A percentile compares a stretch with the other conserved stretches of the same genome.
phyloP scores from a whole-genome alignment of 768 basidiomycete genomes.

The Leucosporidium creatinivorum region DNA sequence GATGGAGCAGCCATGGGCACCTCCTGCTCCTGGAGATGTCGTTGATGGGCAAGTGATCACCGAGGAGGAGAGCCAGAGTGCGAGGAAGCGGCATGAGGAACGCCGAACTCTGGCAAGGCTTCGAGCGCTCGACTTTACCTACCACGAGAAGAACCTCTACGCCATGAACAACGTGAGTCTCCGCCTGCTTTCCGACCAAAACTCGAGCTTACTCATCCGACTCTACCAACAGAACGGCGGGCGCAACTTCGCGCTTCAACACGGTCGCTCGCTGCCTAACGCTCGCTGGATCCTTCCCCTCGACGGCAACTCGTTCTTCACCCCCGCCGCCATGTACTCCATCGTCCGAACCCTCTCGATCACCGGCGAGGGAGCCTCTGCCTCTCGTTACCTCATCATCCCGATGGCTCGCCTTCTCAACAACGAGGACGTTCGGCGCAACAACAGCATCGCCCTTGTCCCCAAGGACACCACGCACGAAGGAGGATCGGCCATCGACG shows the following conservation, averaged over 20 bases:
- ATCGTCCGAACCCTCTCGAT: constrained; percentile 33
- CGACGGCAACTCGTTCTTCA: constrained; percentile 41
- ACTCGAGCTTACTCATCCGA: too few species aligned
- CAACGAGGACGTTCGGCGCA: constrained; percentile 33
- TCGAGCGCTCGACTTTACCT: constrained; percentile 37
- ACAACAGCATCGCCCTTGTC: constrained; percentile 30
- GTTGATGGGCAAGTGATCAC: background rate
- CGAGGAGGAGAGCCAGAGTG: constrained; percentile 2
- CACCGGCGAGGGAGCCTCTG: constrained; percentile 29
- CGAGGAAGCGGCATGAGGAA: constrained; percentile 15
- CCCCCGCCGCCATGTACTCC: constrained; percentile 35
- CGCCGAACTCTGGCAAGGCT: constrained; percentile 30
- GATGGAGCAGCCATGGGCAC: background rate
- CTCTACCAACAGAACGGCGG: constrained; percentile 36
- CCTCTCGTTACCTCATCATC: constrained; percentile 34
- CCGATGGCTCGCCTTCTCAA: constrained; percentile 38
- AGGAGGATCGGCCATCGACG: constrained; percentile 20
- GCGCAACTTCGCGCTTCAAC: constrained; percentile 37
- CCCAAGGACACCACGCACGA: constrained; percentile 13
- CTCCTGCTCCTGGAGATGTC: background rate
- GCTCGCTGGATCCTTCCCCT: constrained; percentile 39
- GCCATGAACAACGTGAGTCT: constrained; percentile 38
- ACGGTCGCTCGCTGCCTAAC: constrained; percentile 33
- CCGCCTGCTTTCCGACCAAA: background rate
- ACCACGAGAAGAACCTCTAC: constrained; percentile 39